Base-by-base conservation (phyloP, 1,284 basidiomycete species). In the Microbotryum silenes-acaulis region DNA sequence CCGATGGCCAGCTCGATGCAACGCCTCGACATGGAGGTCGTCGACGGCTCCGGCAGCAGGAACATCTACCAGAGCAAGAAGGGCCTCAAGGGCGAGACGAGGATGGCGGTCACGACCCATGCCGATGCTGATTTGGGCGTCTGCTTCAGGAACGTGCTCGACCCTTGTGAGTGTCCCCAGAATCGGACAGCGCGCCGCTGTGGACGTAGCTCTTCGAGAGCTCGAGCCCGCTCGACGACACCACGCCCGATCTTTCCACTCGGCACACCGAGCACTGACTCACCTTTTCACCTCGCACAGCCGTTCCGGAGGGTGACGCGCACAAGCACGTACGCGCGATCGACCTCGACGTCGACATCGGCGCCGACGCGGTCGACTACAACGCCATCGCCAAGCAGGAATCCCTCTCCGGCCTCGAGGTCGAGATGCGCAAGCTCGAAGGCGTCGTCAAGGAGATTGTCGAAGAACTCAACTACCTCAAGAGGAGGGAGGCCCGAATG, bases 361-460 rank as follows among this genome's bases (percentile, higher is more conserved):
- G 94, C 52, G 93, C 94, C 21, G 94, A 98, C 72, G 96, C 96
- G 0, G 87, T 97, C 48, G 96, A 98, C 77, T 98, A 98, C 82
- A 97, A 97, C 73, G 94, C 94, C 23, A 98, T 98, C 74, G 94
- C 96, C 7, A 97, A 97, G 78, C 93, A 97, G 76, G 94, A 98
- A 76, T 93, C 90, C 0, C 81, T 98, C 0, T 97, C 91, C 2
- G 89, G 89, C 0, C 82, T 98, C 47, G 96, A 98, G 77, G 93
- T 91, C 0, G 94, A 98, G 77, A 96, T 98, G 91, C 83, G 93
- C 45, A 98, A 98, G 74, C 81, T 98, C 10, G 94, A 98, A 75
- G 91, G 89, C 1, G 78, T 97, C 6, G 88, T 92, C 42, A 90
- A 91, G 75, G 94, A 97, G 78, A 87, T 98, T 61, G 84, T 90